Evolutionary conservation across 331 rosid species (phyloP), one percentile per base, ranked within the genome.

Genomic region (Malus hybrid): DNA sequence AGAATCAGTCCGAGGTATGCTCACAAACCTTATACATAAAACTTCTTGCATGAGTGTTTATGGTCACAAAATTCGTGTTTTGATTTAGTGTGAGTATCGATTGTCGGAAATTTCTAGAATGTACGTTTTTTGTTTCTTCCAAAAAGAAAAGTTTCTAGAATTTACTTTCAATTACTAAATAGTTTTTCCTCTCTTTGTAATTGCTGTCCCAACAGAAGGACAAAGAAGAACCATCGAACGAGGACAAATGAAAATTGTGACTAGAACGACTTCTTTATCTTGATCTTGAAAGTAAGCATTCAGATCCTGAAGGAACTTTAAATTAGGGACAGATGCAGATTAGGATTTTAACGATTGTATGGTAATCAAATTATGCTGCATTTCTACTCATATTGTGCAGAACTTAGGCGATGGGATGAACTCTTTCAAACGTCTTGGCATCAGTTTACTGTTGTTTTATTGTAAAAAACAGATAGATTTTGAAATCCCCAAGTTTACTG

Each of bases 1-100:
- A 90, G 83, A 88, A 73, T 82, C 96, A 85, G 88, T 78, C 96
- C 7, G 93, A 91, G 83, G 98, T 83, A 60, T 70, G 85, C 65
- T 54, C 44, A 28, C 54, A 32, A 52, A 48, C 69, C 71, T 42
- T 76, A 27, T 15, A 7, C n/a, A 34, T 36, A 20, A 4, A 59
- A 56, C 54, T 56, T 22, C 3, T 5, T 57, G 12, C n/a, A 46
- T 71, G 20, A 55, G 31, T n/a, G n/a, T 18, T n/a, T 6, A 15
- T 24, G 48, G 50, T 22, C 24, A 63, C 20, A 72, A 36, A 60
- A 29, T 20, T 74, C 13, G 5, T 55, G 32, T 72, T 16, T 54
- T 8, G n/a, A 32, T 31, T 14, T 65, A 52, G 34, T 56, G 15
- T 60, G 18, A 33, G 6, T 6, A 56, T 76, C 36, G 10, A 7